phyloP scores from a whole-genome alignment of 495 filamentous ascomycete species.

The Lasiosphaeris hirsuta region DNA sequence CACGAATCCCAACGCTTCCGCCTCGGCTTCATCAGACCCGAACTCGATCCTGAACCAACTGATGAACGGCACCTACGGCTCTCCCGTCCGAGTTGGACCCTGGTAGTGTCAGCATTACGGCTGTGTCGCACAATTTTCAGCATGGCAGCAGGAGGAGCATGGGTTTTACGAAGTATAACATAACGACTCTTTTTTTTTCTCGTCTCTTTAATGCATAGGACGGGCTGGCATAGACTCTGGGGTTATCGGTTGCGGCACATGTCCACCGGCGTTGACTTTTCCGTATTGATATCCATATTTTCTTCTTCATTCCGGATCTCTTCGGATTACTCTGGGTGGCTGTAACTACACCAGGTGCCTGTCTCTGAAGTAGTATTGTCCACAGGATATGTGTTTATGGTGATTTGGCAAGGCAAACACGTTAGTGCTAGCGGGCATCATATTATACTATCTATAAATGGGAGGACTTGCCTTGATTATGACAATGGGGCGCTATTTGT shows the following conservation, averaged over 20 bases:
- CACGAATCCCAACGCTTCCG: slow-evolving; percentile 34
- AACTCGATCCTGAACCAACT: slow-evolving; percentile 76
- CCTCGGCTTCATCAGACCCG: slow-evolving; percentile 48
- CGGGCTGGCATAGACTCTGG: slow-evolving; percentile 21
- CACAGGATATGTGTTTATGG: too few species aligned
- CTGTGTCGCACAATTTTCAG: neutral
- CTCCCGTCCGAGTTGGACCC: slow-evolving; percentile 70
- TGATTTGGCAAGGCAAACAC: too few species aligned
- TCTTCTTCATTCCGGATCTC: neutral
- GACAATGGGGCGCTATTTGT: too few species aligned
- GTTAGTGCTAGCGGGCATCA: too few species aligned
- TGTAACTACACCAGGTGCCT: neutral
- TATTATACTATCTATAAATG: too few species aligned
- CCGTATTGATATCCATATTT: slow-evolving; percentile 9
- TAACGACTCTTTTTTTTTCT: slow-evolving; percentile 10
- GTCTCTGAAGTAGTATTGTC: too few species aligned
- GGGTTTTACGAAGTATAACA: slow-evolving; percentile 1
- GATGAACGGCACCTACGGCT: slow-evolving; percentile 71
- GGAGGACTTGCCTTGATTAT: too few species aligned
- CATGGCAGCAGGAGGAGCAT: neutral
- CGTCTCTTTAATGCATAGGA: slow-evolving; percentile 2
- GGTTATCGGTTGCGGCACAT: neutral
- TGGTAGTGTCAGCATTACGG: slow-evolving; percentile 45
- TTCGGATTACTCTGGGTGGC: too few species aligned
- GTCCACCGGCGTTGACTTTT: slow-evolving; percentile 8